phyloP scores from a whole-genome alignment of 306 rosid species.

The Quercus dentata region DNA sequence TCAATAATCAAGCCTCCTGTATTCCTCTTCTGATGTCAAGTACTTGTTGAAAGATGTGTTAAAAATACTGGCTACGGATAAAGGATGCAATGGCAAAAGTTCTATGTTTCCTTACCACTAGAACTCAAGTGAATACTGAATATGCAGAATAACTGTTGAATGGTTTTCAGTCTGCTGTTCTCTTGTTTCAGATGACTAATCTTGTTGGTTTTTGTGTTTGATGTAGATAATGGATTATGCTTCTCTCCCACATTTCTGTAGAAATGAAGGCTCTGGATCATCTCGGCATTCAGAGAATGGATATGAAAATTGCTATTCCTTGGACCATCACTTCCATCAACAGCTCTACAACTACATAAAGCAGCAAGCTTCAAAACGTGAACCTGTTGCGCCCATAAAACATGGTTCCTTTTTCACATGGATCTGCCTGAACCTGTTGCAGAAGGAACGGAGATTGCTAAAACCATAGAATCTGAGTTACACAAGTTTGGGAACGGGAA shows the following conservation, averaged over 20 bases:
- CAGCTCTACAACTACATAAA: constrained; percentile 69
- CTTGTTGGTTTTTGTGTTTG: constrained; percentile 20
- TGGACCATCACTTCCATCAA: constrained; percentile 85
- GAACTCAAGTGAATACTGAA: background rate
- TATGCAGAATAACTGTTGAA: background rate
- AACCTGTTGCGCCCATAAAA: constrained; percentile 49
- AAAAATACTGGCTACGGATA: background rate
- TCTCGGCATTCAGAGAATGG: constrained; percentile 53
- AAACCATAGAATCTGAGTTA: constrained; percentile 63
- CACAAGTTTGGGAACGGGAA: constrained; percentile 47
- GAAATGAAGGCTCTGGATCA: constrained; percentile 72
- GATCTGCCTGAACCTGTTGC: constrained; percentile 56
- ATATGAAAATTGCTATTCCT: constrained; percentile 61
- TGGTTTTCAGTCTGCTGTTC: background rate
- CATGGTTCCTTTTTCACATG: constrained; percentile 86
- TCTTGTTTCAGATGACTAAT: constrained; percentile 22
- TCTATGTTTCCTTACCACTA: background rate
- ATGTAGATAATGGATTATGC: constrained; percentile 85
- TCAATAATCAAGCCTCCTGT: background rate
- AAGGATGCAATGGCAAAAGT: background rate
- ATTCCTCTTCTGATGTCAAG: background rate
- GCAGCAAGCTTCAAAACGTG: constrained; percentile 50
- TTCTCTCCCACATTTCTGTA: constrained; percentile 89
- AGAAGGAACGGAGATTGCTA: constrained; percentile 51
- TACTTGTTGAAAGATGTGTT: background rate